phyloP scores from a whole-genome alignment of 805 yeast species.

The Kazachstania kunashirensis region DNA sequence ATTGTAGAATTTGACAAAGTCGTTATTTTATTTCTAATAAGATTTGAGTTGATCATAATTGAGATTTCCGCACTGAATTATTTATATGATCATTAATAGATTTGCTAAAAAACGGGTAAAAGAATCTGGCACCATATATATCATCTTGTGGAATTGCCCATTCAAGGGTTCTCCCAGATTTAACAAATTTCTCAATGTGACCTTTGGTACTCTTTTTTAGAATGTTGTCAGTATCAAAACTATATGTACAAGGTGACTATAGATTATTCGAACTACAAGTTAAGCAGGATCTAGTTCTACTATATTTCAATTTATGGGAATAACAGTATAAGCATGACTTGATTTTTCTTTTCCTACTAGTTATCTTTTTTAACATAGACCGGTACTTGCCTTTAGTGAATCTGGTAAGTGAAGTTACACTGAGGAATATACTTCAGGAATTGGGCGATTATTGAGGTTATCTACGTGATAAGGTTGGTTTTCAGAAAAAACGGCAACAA shows the following conservation, averaged over 20 bases:
- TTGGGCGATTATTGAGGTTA: too few relatives aligned
- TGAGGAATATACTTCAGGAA: too few relatives aligned
- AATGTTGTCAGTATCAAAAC: constrained; percentile 11
- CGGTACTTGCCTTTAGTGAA: too few relatives aligned
- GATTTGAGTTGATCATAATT: constrained; percentile 5
- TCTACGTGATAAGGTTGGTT: too few relatives aligned
- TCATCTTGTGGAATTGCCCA: constrained; percentile 4
- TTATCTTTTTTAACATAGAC: constrained; percentile 5
- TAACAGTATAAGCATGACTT: constrained; percentile 24
- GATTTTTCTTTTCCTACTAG: constrained; percentile 20
- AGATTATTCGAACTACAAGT: constrained; percentile 8
- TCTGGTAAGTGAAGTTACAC: too few relatives aligned
- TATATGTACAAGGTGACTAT: constrained; percentile 15
- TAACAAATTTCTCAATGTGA: too few relatives aligned
- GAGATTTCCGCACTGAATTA: constrained; percentile 7
- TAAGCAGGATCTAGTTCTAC: constrained; percentile 18
- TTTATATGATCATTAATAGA: constrained; percentile 17
- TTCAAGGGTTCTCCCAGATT: neutral
- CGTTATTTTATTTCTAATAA: constrained; percentile 17
- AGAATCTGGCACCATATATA: constrained; percentile 17
- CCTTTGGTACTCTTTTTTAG: too few relatives aligned
- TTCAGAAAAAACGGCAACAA: too few relatives aligned
- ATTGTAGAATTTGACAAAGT: constrained; percentile 4
- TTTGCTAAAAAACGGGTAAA: constrained; percentile 20
- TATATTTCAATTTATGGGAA: constrained; percentile 21